Evolutionary conservation across 192 early-diverging fungal species (phyloP), one percentile per base, ranked within the genome.

Genomic region (Mortierella alpina): DNA sequence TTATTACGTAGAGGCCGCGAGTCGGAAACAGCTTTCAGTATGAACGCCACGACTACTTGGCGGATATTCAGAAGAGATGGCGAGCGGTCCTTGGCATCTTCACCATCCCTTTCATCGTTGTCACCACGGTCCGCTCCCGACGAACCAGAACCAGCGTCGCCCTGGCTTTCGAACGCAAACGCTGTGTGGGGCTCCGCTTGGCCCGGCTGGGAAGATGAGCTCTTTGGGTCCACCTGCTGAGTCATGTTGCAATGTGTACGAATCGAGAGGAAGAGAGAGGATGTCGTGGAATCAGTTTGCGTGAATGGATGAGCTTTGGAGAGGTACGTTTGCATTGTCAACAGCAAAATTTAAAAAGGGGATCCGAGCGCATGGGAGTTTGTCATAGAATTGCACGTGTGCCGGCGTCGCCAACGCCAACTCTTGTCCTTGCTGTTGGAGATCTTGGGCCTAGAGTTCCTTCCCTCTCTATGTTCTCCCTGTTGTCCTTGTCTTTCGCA

Each of bases 1-100:
- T 68, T 80, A 7, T 72, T 59, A 57, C 70, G 76, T 1, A 63
- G 46, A 5, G 76, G 76, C 9, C 40, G 18, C 1, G 76, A 39
- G 23, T 51, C 31, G 41, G 76, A 50, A 41, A 63, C 58, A 5
- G 22, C 52, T 46, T 80, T 69, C n/a, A 68, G 46, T 48, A 72
- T 11, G 55, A 80, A 68, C 7, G 76, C 64, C 12, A 47, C 39
- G 41, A 66, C 12, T 1, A 72, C 59, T 47, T 80, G 68, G 7
- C 75, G 68, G 68, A 55, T 66, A 31, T 65, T 71, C 52, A 63
- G 5, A 15, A 72, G 59, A 17, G 59, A 72, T 12, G 76, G 70
- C 76, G 64, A 80, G 40, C 66, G 66, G 20, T 63, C 73, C 14
- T 1, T 20, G 4, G 45, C 12, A 55, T 9, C 47, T 6, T 46